Conservation (phyloP, 352 stramenopile genomes). For the Thalassiosira hispida region DNA sequence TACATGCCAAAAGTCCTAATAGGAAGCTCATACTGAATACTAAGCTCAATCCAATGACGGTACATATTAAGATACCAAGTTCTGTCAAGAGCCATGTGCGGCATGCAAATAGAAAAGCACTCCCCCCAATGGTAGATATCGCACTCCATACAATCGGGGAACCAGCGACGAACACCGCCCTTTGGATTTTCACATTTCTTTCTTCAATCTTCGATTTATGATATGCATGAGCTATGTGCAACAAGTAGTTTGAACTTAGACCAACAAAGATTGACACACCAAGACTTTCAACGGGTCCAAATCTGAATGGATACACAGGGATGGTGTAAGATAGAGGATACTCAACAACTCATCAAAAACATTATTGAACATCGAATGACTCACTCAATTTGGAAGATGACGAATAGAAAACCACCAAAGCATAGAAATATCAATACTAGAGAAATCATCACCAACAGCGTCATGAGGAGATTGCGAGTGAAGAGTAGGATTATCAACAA, state of each 20-base stretch:
- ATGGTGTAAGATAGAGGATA: not conserved
- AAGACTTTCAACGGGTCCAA: slow-evolving; percentile 37
- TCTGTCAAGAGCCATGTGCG: slow-evolving; percentile 39
- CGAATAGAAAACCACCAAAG: slow-evolving; percentile 27
- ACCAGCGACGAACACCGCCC: slow-evolving; percentile 12
- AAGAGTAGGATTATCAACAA: slow-evolving; percentile 33
- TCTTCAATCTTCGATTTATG: slow-evolving; percentile 32
- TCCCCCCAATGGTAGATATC: slow-evolving; percentile 38
- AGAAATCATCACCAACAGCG: slow-evolving; percentile 27
- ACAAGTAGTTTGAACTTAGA: slow-evolving; percentile 32
- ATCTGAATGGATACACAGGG: slow-evolving; percentile 4
- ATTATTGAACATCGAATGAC: not conserved
- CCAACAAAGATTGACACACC: slow-evolving; percentile 47
- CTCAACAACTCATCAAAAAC: not conserved
- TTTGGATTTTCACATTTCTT: slow-evolving; percentile 32
- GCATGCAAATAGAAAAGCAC: slow-evolving; percentile 40
- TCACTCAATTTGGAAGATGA: slow-evolving; percentile 29
- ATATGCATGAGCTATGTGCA: slow-evolving; percentile 39
- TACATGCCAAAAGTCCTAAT: slow-evolving; percentile 19
- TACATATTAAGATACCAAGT: slow-evolving; percentile 36
- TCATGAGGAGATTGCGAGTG: slow-evolving; percentile 30
- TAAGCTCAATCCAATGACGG: slow-evolving; percentile 26
- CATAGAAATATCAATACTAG: slow-evolving; percentile 31
- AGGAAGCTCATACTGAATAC: slow-evolving; percentile 33
- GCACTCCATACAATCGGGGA: slow-evolving; percentile 29